A percentile compares a stretch with the other conserved stretches of the same genome.
These are phyloP conservation scores for Suillus occidentalis DNA, from an alignment of 768 basidiomycete species.

Conservation along the genomic window DNA sequence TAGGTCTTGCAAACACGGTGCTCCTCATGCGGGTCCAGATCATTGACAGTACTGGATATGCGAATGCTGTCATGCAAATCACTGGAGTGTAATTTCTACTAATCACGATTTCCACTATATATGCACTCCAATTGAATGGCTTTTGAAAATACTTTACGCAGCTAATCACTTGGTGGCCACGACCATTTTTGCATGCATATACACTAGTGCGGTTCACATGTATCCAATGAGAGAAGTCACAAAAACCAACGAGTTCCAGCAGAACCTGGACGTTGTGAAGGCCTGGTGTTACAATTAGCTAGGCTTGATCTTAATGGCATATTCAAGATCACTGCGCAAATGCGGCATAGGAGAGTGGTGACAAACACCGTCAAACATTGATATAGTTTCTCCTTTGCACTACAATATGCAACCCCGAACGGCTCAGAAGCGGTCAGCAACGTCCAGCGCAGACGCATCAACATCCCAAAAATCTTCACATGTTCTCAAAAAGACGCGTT, in stretches of 20 bases:
- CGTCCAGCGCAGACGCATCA: constrained; percentile 33
- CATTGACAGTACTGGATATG: constrained; percentile 59
- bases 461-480: constrained; percentile 26
- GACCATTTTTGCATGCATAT: background rate
- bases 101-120: background rate
- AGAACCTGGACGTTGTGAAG: background rate
- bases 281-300: background rate
- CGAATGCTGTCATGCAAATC: constrained; percentile 43
- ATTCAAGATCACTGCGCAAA: no score
- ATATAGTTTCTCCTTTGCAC: background rate
- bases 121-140: background rate
- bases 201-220: background rate
- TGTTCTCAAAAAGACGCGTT: constrained; percentile 69
- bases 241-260: background rate
- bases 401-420: constrained; percentile 38
- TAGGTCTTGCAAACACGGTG: constrained; percentile 43
- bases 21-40: constrained; percentile 59
- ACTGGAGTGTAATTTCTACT: constrained; percentile 11
- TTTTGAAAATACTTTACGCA: background rate
- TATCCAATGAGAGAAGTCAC: background rate
- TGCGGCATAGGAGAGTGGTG: no score
- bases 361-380: constrained; percentile 25
- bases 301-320: background rate
- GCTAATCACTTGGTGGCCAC: background rate
- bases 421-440: constrained; percentile 45